Evolutionary conservation across 805 yeast genomes (phyloP), one percentile per base, ranked within the genome.

Genomic region (Candida odintsovae): DNA sequence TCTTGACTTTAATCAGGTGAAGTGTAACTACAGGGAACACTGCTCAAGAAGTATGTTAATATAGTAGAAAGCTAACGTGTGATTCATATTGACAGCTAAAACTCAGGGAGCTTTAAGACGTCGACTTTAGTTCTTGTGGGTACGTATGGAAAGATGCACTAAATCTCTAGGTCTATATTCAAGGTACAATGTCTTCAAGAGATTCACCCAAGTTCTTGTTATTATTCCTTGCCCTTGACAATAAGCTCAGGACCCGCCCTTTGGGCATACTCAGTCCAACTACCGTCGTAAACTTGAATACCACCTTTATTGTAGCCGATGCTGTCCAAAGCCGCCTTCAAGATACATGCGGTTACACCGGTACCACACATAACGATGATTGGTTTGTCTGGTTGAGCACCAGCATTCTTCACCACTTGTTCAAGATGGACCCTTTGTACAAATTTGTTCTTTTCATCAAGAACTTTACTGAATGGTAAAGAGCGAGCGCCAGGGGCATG

Each of bases 311-410:
- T 63, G 26, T 71, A 67, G 0, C 80, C 81, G 11, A 77, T 71
- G n/a, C 68, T 58, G 47, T 80, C 82, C 38, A 86, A 62, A 2
- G 95, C 98, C 9, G 84, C 70, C 64, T 86, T 84, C 40, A 92
- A 74, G 37, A 94, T 81, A 52, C 92, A 88, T 1, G 97, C 98
- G 11, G 97, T 83, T 42, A 94, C 97, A 40, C 98, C 99, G 0
- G 97, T 84, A 25, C 98, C 99, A 63, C 99, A 94, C 87, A 87
- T 80, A 36, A 85, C 86, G 42, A 94, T 80, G 18, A 86, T 80
- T 12, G 88, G 90, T 57, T 84, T 83, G 16, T 71, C 65, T 4
- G 62, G 59, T 48, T 70, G 69, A 12, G 57, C 56, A 2, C 47
- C 65, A 44, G 48, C 56, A 3, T 69, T 67, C 9, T 70, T 59